These are phyloP conservation scores for Ceratocystis ficicola DNA, from an alignment of 2,329 filamentous ascomycete genomes.

Conservation along the genomic window DNA sequence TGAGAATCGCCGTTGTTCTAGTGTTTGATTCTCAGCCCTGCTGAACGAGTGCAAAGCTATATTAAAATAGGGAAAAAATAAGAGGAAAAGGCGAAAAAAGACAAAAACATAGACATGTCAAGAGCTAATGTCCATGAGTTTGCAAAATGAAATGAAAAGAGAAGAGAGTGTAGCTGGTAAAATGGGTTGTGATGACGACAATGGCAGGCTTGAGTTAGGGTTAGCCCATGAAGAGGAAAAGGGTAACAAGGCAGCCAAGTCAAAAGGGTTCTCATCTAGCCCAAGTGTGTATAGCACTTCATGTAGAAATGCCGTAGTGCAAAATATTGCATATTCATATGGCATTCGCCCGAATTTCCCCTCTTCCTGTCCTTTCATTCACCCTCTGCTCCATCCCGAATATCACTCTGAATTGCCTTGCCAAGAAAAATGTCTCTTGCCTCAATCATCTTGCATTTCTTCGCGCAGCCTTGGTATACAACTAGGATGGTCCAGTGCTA, in stretches of 20 bases:
- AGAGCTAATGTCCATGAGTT: not conserved
- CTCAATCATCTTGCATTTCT: not conserved
- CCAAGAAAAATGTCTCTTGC: not conserved
- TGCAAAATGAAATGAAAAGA: not conserved
- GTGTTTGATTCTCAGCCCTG: too few species aligned
- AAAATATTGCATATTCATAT: not conserved
- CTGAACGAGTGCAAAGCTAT: not conserved
- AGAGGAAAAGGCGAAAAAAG: not conserved
- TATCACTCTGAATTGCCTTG: not conserved
- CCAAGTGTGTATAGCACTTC: not conserved
- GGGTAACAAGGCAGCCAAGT: too few species aligned
- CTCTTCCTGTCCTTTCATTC: not conserved
- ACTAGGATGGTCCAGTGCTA: not conserved
- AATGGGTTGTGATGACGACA: slow-evolving; percentile 5
- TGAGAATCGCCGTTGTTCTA: not conserved
- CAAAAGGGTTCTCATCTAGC: not conserved
- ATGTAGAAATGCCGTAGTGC: not conserved
- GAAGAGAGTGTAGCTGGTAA: not conserved
- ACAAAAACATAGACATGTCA: not conserved
- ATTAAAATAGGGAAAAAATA: not conserved
- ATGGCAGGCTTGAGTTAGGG: not conserved
- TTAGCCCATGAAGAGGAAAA: not conserved
- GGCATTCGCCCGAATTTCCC: not conserved
- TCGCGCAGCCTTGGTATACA: not conserved
- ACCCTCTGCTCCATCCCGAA: too few species aligned